A percentile compares a stretch with the other conserved stretches of the same genome.
Evolutionary conservation across 2,329 filamentous ascomycete genomes (phyloP).

Genomic region (Fusarium sambucinum): DNA sequence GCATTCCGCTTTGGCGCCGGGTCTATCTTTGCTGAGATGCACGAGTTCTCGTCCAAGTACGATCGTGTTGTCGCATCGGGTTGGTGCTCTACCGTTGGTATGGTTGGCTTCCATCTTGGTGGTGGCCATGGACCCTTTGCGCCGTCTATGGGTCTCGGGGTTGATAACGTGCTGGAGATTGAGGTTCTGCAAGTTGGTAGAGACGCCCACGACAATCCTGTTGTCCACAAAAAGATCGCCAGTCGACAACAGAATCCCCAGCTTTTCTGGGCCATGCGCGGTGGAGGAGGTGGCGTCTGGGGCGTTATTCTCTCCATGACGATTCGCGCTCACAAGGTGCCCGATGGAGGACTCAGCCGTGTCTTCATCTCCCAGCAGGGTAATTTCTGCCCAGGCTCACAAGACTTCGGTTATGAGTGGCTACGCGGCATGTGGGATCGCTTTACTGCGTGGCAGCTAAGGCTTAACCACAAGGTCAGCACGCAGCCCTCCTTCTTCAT

Average conservation of each 20-base stretch:
- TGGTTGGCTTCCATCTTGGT: constrained; percentile 8
- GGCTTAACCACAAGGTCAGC: constrained; percentile 9
- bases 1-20: constrained; percentile 3
- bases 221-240: not conserved
- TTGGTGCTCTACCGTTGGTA: constrained; percentile 8
- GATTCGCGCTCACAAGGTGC: not conserved
- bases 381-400: not conserved
- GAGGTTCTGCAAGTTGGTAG: not conserved
- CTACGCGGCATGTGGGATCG: constrained; percentile 5
- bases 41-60: not conserved
- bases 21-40: constrained; percentile 4
- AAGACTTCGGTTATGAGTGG: not conserved
- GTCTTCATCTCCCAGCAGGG: not conserved
- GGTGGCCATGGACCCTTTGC: constrained; percentile 13
- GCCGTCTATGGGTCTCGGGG: constrained; percentile 7
- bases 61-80: not conserved
- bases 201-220: not conserved
- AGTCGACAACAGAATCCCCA: not conserved
- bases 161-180: constrained; percentile 11
- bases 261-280: constrained; percentile 13
- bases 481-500: constrained; percentile 15
- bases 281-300: constrained; percentile 5
- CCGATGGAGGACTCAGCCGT: not conserved
- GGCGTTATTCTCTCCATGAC: constrained; percentile 9
- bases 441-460: constrained; percentile 5